Percentiles rank a stretch among this genome's conserved stretches.
Evolutionary conservation across 495 filamentous ascomycete species (phyloP).

Genomic region (Penicillium mononematosum): DNA sequence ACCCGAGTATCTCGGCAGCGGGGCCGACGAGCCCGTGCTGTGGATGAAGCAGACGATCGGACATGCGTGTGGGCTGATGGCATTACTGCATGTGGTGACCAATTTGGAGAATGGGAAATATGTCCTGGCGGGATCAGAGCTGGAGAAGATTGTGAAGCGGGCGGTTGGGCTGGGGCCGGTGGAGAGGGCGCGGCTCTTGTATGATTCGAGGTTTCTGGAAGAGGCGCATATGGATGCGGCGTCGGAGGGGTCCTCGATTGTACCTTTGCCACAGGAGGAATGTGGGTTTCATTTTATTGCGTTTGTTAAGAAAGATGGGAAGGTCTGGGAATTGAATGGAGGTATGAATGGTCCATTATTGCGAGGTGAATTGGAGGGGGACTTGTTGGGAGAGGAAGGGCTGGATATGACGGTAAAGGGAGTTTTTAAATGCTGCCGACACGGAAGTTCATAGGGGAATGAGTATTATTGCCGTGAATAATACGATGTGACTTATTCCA

Average conservation of each 20-base stretch:
- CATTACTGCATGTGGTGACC: constrained; percentile 55
- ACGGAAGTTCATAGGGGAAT: constrained; percentile 58
- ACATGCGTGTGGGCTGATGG: constrained; percentile 65
- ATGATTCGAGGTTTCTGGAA: constrained; percentile 65
- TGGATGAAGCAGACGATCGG: constrained; percentile 68
- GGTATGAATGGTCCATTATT: constrained; percentile 69
- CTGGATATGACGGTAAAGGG: constrained; percentile 59
- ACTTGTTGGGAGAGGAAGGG: constrained; percentile 66
- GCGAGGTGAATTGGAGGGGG: constrained; percentile 61
- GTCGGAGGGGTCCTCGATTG: constrained; percentile 60
- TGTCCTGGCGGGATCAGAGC: constrained; percentile 33
- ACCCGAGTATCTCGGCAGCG: constrained; percentile 49
- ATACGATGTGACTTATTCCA: background rate
- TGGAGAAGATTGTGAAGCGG: constrained; percentile 28
- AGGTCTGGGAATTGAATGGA: constrained; percentile 84
- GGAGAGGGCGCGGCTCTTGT: constrained; percentile 63
- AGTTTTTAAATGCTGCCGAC: constrained; percentile 57
- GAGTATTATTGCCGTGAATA: constrained; percentile 56
- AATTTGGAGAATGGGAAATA: constrained; percentile 49
- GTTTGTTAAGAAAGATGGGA: constrained; percentile 70
- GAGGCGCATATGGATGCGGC: constrained; percentile 70
- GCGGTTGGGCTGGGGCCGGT: constrained; percentile 39
- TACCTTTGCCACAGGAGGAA: constrained; percentile 61
- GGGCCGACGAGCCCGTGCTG: constrained; percentile 52
- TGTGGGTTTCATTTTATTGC: constrained; percentile 74